Base-by-base conservation (phyloP, 1,284 basidiomycete species). In the Cryptococcus sp. region DNA sequence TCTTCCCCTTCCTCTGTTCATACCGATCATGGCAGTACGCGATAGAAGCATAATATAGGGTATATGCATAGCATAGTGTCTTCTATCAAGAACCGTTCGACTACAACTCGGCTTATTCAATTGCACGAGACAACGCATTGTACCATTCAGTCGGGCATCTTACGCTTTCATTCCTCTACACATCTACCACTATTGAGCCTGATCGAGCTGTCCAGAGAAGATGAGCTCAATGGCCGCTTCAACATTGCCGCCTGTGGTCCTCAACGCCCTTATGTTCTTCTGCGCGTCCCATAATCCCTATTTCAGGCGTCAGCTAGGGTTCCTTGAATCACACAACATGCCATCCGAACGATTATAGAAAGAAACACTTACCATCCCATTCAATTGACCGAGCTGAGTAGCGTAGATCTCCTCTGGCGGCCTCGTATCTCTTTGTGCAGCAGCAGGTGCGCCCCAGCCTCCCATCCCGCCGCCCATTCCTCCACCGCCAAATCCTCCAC, bases 181-280 rank as follows among this genome's bases (percentile, higher is more conserved):
- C 31, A 35, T 35, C 31, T 35, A 8, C 8, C 31, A 35, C 13
- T 35, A 35, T 35, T 35, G 31, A 35, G 31, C 48, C 40, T 54
- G 51, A 56, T 63, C 74, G n/a, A 75, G 49, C 57, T 73, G 71
- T 1, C 90, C 90, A 47, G 82, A 79, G 60, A 95, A 83, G 66
- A 95, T 92, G 72, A 94, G 91, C 79, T 94, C 92, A 68, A 95
- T 90, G 41, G 92, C 91, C 25, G 87, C 84, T 74, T 93, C 86
- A 31, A 95, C 90, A 70, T 93, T 93, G 5, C 92, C 92, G 20
- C 86, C 91, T 0, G 91, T 93, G 48, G 89, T 89, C 27, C 91
- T 82, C 54, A 95, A 80, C 10, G 92, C 91, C 19, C 91, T 83
- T n/a, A 95, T 83, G 73, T 95, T 95, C 82, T 93, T 91, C 50